A percentile compares a stretch with the other conserved stretches of the same genome.
These are phyloP conservation scores for Physcomitrium patens DNA, from an alignment of 225 moss, liverwort and hornwort genomes.

Conservation along the genomic window DNA sequence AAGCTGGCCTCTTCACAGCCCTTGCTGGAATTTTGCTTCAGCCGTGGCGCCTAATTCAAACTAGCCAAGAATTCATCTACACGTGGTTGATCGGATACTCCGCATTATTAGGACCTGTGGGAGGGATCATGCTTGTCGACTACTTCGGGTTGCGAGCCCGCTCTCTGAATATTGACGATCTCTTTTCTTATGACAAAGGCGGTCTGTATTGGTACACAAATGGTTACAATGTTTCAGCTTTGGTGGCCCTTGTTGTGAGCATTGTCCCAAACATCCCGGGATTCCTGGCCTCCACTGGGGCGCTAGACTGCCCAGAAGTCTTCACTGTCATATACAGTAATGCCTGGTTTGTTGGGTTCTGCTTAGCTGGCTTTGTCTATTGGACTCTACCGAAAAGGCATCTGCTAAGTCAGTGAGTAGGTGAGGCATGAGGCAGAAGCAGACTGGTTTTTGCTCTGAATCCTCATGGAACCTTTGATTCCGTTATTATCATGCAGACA, in stretches of 20 bases:
- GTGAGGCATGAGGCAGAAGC: slow-evolving; percentile 28
- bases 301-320: slow-evolving; percentile 39
- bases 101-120: slow-evolving; percentile 84
- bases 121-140: slow-evolving; percentile 82
- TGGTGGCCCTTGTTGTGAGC: slow-evolving; percentile 69
- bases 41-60: slow-evolving; percentile 88
- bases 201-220: slow-evolving; percentile 76
- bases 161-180: slow-evolving; percentile 51
- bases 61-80: slow-evolving; percentile 79
- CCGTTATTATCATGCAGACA: not conserved
- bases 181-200: slow-evolving; percentile 59
- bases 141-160: slow-evolving; percentile 75
- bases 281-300: slow-evolving; percentile 59
- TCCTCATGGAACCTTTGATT: slow-evolving; percentile 1
- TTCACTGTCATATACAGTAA: slow-evolving; percentile 68
- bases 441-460: not conserved
- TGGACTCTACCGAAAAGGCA: slow-evolving; percentile 43
- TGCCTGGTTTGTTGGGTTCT: slow-evolving; percentile 90
- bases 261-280: slow-evolving; percentile 78
- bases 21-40: slow-evolving; percentile 67
- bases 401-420: slow-evolving; percentile 21
- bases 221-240: slow-evolving; percentile 77
- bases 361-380: slow-evolving; percentile 62
- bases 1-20: slow-evolving; percentile 68
- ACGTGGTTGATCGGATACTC: slow-evolving; percentile 98